A percentile compares a stretch with the other conserved stretches of the same genome.
These are phyloP conservation scores for Celoporthe dispersa DNA, from an alignment of 2,329 filamentous ascomycete genomes.

Conservation along the genomic window DNA sequence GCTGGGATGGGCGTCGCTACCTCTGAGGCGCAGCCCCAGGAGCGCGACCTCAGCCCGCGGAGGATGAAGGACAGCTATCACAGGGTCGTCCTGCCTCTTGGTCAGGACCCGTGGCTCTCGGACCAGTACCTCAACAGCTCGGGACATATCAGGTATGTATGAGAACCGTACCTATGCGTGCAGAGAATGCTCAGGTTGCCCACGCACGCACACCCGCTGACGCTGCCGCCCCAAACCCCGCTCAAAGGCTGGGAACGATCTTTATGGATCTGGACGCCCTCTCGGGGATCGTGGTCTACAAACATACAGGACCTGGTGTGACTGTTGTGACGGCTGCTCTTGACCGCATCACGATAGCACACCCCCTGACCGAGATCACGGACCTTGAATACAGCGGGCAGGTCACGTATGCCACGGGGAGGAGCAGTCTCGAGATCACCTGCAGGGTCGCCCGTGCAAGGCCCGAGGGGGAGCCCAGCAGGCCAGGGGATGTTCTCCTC, in stretches of 20 bases:
- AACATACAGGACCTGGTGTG: conserved; percentile 62
- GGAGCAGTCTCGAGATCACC: conserved; percentile 75
- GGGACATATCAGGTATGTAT: conserved; percentile 70
- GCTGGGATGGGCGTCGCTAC: conserved; percentile 41
- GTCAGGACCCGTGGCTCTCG: conserved; percentile 75
- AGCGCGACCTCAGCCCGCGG: conserved; percentile 66
- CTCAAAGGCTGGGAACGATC: conserved; percentile 65
- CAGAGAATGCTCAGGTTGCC: neutral
- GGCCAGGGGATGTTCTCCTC: conserved; percentile 49
- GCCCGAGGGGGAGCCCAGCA: conserved; percentile 56
- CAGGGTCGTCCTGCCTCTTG: conserved; percentile 68
- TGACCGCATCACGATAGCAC: conserved; percentile 61
- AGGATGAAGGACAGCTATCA: conserved; percentile 75
- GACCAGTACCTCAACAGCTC: conserved; percentile 79
- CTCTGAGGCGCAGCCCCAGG: conserved; percentile 33
- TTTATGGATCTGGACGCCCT: conserved; percentile 83
- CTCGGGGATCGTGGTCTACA: conserved; percentile 74
- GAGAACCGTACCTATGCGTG: conserved; percentile 41
- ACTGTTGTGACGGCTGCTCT: conserved; percentile 55
- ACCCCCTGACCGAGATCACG: conserved; percentile 76
- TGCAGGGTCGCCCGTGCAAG: conserved; percentile 73
- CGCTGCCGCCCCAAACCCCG: conserved; percentile 32
- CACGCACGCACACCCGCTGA: neutral
- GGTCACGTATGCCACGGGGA: conserved; percentile 70
- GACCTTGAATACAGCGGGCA: conserved; percentile 72